A percentile compares a stretch with the other conserved stretches of the same genome.
These are phyloP conservation scores for Hypoxylon sp. DNA, from an alignment of 2,329 filamentous ascomycete genomes.

Conservation along the genomic window DNA sequence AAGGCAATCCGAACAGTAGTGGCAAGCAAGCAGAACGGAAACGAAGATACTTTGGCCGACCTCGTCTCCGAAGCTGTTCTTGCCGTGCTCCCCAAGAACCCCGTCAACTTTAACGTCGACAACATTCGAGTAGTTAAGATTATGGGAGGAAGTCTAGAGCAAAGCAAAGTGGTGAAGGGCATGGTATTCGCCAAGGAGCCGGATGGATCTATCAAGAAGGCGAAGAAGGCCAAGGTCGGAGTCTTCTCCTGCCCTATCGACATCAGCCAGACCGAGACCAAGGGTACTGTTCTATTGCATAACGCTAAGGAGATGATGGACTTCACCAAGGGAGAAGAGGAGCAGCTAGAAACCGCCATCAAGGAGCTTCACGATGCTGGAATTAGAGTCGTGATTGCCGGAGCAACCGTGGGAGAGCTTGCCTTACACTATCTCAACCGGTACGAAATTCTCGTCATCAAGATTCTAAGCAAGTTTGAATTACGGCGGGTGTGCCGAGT, in stretches of 20 bases:
- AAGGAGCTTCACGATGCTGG: conserved; percentile 97
- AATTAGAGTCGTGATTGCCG: conserved; percentile 90
- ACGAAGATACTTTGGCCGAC: conserved; percentile 87
- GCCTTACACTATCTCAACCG: conserved; percentile 98
- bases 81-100: conserved; percentile 94
- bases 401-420: conserved; percentile 93
- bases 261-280: conserved; percentile 96
- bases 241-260: conserved; percentile 98
- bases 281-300: conserved; percentile 96
- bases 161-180: conserved; percentile 94
- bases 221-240: conserved; percentile 91
- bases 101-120: conserved; percentile 97
- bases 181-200: conserved; percentile 99
- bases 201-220: conserved; percentile 93
- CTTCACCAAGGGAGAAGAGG: conserved; percentile 97
- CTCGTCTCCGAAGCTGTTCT: conserved; percentile 89
- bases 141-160: conserved; percentile 95
- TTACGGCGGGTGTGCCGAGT: conserved; percentile 94
- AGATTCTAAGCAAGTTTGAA: conserved; percentile 98
- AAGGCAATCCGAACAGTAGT: conserved; percentile 97
- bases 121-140: conserved; percentile 99
- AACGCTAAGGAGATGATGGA: conserved; percentile 99
- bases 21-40: conserved; percentile 95
- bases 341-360: conserved; percentile 88
- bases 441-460: conserved; percentile 95